phyloP scores from a whole-genome alignment of 352 stramenopile species.

The Pythium dissimile region DNA sequence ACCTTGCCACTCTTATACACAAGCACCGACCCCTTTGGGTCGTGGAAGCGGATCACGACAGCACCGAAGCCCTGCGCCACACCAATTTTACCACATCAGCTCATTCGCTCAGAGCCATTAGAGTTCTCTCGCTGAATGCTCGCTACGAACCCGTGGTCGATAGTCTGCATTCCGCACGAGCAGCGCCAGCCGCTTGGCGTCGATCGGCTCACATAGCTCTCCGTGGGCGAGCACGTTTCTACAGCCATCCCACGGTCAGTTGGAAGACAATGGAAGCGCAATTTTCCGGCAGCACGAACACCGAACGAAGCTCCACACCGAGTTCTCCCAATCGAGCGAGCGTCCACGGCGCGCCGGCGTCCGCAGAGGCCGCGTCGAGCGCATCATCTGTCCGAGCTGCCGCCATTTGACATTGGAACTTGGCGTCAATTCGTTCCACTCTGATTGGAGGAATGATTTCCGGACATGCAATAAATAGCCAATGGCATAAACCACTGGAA shows the following conservation, averaged over 20 bases:
- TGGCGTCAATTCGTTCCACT: neutral
- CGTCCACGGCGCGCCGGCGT: conserved; percentile 29
- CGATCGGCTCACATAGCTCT: conserved; percentile 43
- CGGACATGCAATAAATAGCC: neutral
- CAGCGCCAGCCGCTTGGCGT: conserved; percentile 61
- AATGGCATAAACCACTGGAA: too few species aligned
- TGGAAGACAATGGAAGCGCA: neutral
- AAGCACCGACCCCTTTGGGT: conserved; percentile 50
- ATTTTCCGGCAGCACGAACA: conserved; percentile 31
- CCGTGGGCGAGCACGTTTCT: conserved; percentile 69
- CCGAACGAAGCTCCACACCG: conserved; percentile 50
- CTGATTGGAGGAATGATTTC: neutral
- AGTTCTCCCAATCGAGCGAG: conserved; percentile 38
- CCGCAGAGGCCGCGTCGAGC: neutral
- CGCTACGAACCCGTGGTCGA: conserved; percentile 35
- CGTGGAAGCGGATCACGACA: conserved; percentile 59
- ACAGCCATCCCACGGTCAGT: too few species aligned
- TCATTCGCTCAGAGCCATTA: neutral
- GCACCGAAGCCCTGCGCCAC: conserved; percentile 73
- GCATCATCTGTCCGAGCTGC: neutral
- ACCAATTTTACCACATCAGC: neutral
- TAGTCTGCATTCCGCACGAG: conserved; percentile 75
- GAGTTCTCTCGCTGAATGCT: neutral
- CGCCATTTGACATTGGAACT: conserved; percentile 7
- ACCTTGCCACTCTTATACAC: conserved; percentile 72